phyloP scores from a whole-genome alignment of 2,329 filamentous ascomycete species.

The Aspergillus carbonarius region DNA sequence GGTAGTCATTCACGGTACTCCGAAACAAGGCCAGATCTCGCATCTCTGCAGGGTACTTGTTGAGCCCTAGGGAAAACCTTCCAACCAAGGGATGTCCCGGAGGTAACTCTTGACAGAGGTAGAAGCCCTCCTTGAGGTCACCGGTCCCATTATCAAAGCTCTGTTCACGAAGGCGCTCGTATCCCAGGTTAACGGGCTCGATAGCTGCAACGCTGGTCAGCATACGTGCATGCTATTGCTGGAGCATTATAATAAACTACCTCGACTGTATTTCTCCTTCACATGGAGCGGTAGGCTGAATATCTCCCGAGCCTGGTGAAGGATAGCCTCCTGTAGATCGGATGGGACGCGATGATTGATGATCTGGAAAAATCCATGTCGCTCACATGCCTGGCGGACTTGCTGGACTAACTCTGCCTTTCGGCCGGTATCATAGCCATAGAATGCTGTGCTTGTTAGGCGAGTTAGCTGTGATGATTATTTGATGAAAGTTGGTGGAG shows the following conservation, averaged over 20 bases:
- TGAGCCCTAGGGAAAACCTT: slow-evolving; percentile 23
- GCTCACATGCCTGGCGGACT: slow-evolving; percentile 45
- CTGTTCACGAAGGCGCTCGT: slow-evolving; percentile 28
- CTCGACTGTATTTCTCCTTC: slow-evolving; percentile 28
- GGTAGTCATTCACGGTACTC: slow-evolving; percentile 2
- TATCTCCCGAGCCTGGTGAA: slow-evolving; percentile 46
- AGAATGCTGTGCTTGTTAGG: background rate
- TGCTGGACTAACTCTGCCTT: slow-evolving; percentile 16
- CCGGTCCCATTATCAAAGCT: slow-evolving; percentile 24
- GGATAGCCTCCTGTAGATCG: slow-evolving; percentile 41
- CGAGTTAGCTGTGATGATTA: too few relatives aligned
- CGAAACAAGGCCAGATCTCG: slow-evolving; percentile 6
- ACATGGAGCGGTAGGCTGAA: slow-evolving; percentile 45
- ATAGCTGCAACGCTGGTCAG: background rate
- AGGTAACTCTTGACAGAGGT: slow-evolving; percentile 23
- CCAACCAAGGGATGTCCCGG: slow-evolving; percentile 17
- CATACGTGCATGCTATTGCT: background rate
- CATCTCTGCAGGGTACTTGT: slow-evolving; percentile 15
- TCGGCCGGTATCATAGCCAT: background rate
- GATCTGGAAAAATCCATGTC: slow-evolving; percentile 57
- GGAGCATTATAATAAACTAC: slow-evolving; percentile 4
- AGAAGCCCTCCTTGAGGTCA: slow-evolving; percentile 33
- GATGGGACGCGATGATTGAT: slow-evolving; percentile 49
- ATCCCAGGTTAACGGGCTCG: slow-evolving; percentile 18
- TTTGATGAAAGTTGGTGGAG: too few relatives aligned